phyloP scores from a whole-genome alignment of 163 green algal genomes.

The Botryococcus braunii region DNA sequence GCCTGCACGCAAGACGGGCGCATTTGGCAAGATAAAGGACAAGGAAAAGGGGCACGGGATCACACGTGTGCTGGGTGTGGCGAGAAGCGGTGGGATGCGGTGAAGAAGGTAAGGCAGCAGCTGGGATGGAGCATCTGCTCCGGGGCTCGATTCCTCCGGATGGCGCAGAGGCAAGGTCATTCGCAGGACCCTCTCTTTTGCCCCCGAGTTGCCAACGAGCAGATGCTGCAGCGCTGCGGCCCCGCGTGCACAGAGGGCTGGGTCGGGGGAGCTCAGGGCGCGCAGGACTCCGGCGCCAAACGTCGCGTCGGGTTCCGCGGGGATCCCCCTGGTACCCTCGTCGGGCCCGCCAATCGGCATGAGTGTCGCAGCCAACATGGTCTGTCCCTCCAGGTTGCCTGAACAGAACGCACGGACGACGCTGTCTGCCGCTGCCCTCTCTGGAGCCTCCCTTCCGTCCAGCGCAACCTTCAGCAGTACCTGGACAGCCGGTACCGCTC shows the following conservation, averaged over 20 bases:
- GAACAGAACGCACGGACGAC: conserved; percentile 49
- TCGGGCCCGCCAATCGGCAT: conserved; percentile 8
- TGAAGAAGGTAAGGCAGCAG: too few species aligned
- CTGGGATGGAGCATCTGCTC: too few species aligned
- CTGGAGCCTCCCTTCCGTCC: conserved; percentile 17
- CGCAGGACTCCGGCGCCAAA: conserved; percentile 38
- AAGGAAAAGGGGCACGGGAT: too few species aligned
- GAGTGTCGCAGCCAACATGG: conserved; percentile 43
- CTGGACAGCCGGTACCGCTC: conserved; percentile 7
- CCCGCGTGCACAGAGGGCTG: conserved; percentile 13
- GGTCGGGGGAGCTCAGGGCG: conserved; percentile 12
- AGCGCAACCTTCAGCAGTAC: conserved; percentile 33
- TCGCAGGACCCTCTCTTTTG: conserved; percentile 47
- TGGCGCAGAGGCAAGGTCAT: too few species aligned
- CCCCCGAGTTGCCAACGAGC: conserved; percentile 36
- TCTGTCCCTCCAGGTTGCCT: conserved; percentile 55
- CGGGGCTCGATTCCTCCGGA: too few species aligned
- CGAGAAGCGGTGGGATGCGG: too few species aligned
- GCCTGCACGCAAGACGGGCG: too few species aligned
- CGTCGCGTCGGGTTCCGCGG: conserved; percentile 9
- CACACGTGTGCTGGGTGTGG: too few species aligned
- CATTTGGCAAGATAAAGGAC: too few species aligned
- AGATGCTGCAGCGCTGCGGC: conserved; percentile 45
- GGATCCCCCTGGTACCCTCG: background rate
- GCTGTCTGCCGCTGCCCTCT: conserved; percentile 45